These are phyloP conservation scores for Cytidiella melzeri DNA, from an alignment of 768 basidiomycete species.

Conservation along the genomic window DNA sequence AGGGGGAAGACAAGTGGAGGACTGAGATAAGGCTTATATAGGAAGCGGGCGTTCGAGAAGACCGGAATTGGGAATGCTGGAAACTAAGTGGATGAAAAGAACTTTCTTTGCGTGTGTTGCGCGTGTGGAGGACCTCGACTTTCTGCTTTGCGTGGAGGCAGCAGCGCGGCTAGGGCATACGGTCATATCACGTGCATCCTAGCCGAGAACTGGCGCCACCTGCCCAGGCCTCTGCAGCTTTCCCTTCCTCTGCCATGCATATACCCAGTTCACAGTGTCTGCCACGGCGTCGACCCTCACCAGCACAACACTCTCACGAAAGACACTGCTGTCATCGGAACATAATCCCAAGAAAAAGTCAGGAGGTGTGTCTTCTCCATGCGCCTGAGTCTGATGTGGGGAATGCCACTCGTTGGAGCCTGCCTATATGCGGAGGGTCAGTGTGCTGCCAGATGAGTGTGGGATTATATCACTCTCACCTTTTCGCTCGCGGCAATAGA, in stretches of 20 bases:
- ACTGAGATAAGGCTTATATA: slow-evolving; percentile 18
- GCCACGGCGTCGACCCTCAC: not conserved
- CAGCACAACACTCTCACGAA: not conserved
- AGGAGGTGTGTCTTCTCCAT: not conserved
- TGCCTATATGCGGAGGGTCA: not conserved
- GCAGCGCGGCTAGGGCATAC: not conserved
- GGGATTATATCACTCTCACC: not conserved
- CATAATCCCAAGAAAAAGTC: not conserved
- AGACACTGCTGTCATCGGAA: not conserved
- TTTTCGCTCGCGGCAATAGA: not conserved
- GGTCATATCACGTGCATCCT: not conserved
- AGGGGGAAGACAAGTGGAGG: slow-evolving; percentile 16
- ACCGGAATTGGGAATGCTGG: not conserved
- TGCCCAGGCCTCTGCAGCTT: not conserved
- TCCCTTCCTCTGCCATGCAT: not conserved
- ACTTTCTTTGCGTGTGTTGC: not conserved
- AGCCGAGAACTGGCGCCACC: not conserved
- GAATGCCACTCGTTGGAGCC: not conserved
- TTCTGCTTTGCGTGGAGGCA: not conserved
- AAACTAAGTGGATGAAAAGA: not conserved
- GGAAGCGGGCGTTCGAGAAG: slow-evolving; percentile 1
- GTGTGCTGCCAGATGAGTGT: not conserved
- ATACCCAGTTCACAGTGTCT: not conserved
- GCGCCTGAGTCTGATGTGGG: not conserved
- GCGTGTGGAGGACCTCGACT: too few relatives aligned